phyloP scores from a whole-genome alignment of 805 yeast species.

The Scheffersomyces ergatensis region DNA sequence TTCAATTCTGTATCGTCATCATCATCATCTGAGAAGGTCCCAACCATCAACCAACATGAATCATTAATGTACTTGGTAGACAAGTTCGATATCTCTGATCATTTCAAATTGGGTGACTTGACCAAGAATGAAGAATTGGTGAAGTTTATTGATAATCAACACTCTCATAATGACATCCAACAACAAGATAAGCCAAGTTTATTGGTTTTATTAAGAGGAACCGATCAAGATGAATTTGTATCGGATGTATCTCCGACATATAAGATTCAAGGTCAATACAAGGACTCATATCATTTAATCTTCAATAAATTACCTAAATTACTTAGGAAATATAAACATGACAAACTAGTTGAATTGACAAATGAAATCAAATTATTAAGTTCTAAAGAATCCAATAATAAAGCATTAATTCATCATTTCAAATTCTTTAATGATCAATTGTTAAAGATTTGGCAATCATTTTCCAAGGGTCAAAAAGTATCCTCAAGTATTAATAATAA shows the following conservation, averaged over 20 bases:
- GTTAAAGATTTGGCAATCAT: conserved; percentile 33
- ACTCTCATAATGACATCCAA: conserved; percentile 5
- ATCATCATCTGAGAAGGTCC: neutral
- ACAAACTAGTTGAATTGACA: conserved; percentile 16
- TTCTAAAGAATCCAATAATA: conserved; percentile 1
- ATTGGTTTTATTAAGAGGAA: conserved; percentile 2
- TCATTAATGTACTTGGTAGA: conserved; percentile 46
- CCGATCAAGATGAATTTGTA: neutral
- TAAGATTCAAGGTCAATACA: neutral
- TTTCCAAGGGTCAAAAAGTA: conserved; percentile 18
- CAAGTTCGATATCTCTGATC: conserved; percentile 38
- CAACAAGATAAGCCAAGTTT: conserved; percentile 1
- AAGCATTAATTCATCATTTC: conserved; percentile 14
- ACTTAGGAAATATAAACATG: conserved; percentile 10
- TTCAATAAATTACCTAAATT: conserved; percentile 13
- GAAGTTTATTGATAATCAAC: conserved; percentile 21
- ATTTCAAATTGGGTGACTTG: conserved; percentile 28
- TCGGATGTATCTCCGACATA: neutral
- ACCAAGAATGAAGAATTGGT: conserved; percentile 15
- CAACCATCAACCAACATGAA: conserved; percentile 11
- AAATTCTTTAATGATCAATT: conserved; percentile 28
- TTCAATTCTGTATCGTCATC: conserved; percentile 2
- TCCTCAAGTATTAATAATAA: too few relatives aligned
- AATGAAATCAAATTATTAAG: conserved; percentile 21
- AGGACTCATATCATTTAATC: neutral